These are phyloP conservation scores for Cladobotryum mycophilum DNA, from an alignment of 2,329 filamentous ascomycete species.

Conservation along the genomic window DNA sequence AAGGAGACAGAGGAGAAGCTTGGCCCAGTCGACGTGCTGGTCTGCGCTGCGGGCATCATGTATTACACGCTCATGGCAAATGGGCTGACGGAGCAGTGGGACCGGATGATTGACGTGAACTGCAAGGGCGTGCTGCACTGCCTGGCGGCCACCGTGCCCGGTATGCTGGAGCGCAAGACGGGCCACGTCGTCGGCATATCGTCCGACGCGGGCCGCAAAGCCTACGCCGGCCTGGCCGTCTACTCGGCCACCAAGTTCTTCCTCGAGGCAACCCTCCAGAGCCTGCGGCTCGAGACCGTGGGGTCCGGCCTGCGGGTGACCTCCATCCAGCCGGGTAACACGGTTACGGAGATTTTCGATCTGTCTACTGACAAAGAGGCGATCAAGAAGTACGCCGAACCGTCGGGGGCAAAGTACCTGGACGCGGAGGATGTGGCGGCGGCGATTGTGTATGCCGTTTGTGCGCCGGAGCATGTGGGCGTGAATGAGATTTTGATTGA, in stretches of 20 bases:
- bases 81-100: constrained; percentile 66
- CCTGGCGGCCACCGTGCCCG: constrained; percentile 61
- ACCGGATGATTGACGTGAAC: constrained; percentile 77
- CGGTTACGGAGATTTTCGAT: constrained; percentile 64
- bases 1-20: constrained; percentile 52
- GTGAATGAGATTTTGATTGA: constrained; percentile 79
- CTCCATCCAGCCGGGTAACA: constrained; percentile 70
- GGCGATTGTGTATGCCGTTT: constrained; percentile 67
- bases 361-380: constrained; percentile 71
- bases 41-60: constrained; percentile 78
- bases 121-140: constrained; percentile 77
- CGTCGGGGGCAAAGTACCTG: constrained; percentile 68
- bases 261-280: constrained; percentile 74
- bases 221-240: constrained; percentile 74
- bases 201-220: constrained; percentile 74
- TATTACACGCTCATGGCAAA: constrained; percentile 87
- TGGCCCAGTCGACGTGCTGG: constrained; percentile 70
- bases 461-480: constrained; percentile 67
- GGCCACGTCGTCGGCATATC: constrained; percentile 78
- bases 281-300: constrained; percentile 67
- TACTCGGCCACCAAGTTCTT: constrained; percentile 84
- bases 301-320: constrained; percentile 68
- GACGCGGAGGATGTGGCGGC: constrained; percentile 65
- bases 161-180: constrained; percentile 61
- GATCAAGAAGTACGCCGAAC: constrained; percentile 71